Base-by-base conservation (phyloP, 2,329 filamentous ascomycete genomes). In the Fusarium oxysporum region DNA sequence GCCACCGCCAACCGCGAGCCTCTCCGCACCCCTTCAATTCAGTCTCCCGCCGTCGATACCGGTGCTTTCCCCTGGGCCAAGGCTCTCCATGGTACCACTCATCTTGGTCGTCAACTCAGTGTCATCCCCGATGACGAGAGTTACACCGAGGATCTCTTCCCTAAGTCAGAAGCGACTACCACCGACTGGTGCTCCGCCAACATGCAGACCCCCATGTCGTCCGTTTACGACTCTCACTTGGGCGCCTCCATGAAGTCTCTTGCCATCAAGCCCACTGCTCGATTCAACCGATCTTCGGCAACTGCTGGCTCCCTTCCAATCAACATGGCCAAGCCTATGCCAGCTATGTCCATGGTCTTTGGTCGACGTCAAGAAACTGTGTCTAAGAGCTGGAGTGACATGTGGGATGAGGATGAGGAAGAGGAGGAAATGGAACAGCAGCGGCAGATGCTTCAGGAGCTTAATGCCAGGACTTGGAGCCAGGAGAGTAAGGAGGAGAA, bases 361-460 rank as follows among this genome's bases (percentile, higher is more conserved):
- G 93, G 93, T 57, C 91, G 91, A 78, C 91, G 92, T 80, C 89
- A 90, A 71, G 92, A 96, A 50, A 86, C 89, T 53, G 93, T 97
- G 53, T 97, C 96, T 63, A 98, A 98, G 92, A 98, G 96, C 86
- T 99, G 96, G 96, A 97, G 95, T 79, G 96, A 99, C 81, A 91
- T 98, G 82, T 98, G 95, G 92, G 96, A 98, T 66, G 96, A 98
- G 81, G 96, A 98, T 60, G 85, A 87, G 50, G 95, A 93, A 72
- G 91, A 92, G 71, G 89, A 92, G 77, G 90, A 92, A 78, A 87
- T 87, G 70, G 83, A 84, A 67, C 88, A 88, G 72, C 89, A 92
- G 80, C 71, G 79, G 44, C 74, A 77, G 59, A 67, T 76, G 43
- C 83, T 92, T 32, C 89, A 92, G 82, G 85, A 91, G 80, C 86